Evolutionary conservation across 2,329 filamentous ascomycete species (phyloP).

Genomic region (Aphanocladium album): DNA sequence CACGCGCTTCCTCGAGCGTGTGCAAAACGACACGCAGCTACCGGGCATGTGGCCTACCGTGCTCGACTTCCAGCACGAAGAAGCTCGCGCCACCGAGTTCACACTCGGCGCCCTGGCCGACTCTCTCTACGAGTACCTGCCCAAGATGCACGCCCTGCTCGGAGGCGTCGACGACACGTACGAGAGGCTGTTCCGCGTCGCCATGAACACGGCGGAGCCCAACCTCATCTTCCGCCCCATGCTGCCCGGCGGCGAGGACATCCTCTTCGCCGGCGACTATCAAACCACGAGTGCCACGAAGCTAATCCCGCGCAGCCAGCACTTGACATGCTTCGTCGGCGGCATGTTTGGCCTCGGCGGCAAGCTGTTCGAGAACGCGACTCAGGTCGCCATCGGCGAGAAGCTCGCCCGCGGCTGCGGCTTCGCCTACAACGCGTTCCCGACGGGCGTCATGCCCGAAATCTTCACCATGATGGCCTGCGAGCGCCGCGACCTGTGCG

Average conservation of each 20-base stretch:
- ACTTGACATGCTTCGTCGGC: constrained; percentile 60
- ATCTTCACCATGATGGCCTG: constrained; percentile 31
- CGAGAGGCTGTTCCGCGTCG: constrained; percentile 36
- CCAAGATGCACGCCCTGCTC: constrained; percentile 59
- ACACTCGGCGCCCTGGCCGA: constrained; percentile 47
- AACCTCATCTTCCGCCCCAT: constrained; percentile 63
- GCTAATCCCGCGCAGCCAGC: constrained; percentile 38
- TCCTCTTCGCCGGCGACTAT: constrained; percentile 50
- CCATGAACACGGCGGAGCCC: constrained; percentile 51
- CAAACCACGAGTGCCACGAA: constrained; percentile 24
- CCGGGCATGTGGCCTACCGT: constrained; percentile 58
- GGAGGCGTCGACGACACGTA: constrained; percentile 47
- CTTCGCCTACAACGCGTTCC: constrained; percentile 54
- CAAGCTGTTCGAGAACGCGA: constrained; percentile 44
- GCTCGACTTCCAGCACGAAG: constrained; percentile 39
- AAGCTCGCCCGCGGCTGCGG: constrained; percentile 59
- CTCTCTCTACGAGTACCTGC: constrained; percentile 60
- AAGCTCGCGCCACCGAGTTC: constrained; percentile 34
- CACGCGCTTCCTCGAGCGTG: constrained; percentile 46
- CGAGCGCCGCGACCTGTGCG: constrained; percentile 25
- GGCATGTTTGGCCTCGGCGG: constrained; percentile 61
- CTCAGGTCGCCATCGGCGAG: constrained; percentile 52
- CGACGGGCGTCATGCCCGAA: constrained; percentile 60
- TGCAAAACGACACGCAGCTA: constrained; percentile 48
- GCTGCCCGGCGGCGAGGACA: constrained; percentile 49